phyloP scores from a whole-genome alignment of 345 rosid genomes.

The thale cress (Arabidopsis thaliana) region TAIR10.1 NC_003074.8:22491501-22492000 shows the following conservation, averaged over 20 bases:
- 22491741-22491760: too few species aligned
- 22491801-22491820: not conserved
- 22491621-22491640: not conserved
- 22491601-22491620: not conserved
- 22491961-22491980: not conserved
- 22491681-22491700: not conserved
- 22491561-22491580: conserved; percentile 33
- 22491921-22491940: too few species aligned
- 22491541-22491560: conserved; percentile 17
- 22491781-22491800: too few species aligned
- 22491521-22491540: conserved; percentile 5
- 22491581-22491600: conserved; percentile 20
- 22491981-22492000: conserved; percentile 6
- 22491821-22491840: not conserved
- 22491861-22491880: not conserved
- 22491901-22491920: not conserved
- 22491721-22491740: not conserved
- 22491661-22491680: not conserved
- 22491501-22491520: conserved; percentile 56
- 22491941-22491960: not conserved
- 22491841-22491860: not conserved
- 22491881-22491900: not conserved
- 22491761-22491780: not conserved
- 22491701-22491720: not conserved
- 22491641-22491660: not conserved